Evolutionary conservation across 2,329 filamentous ascomycete species (phyloP), one percentile per base, ranked within the genome.

Genomic region (Diaporthe australafricana): DNA sequence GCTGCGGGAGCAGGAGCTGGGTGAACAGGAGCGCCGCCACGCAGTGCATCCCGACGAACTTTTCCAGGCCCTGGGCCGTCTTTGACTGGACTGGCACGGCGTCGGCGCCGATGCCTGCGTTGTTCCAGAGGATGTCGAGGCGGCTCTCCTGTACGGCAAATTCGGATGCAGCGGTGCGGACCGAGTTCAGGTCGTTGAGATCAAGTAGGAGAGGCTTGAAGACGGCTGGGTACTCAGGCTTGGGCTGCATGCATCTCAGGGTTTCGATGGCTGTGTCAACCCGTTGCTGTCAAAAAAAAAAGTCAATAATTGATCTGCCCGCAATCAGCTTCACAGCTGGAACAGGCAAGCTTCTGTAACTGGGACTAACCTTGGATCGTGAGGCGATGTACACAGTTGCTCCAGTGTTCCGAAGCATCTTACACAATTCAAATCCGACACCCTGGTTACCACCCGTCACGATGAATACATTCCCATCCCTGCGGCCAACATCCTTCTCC

Each of bases 301-400:
- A 30, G 42, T 62, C 40, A 62, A 40, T 9, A 47, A 16, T 32
- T 20, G 38, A 20, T 20, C 22, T 9, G 5, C 6, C 72, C 12
- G 78, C 76, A 55, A 89, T 85, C 30, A 84, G 84, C 1, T 74
- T 70, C 5, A 80, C 76, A 42, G 80, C 84, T 25, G 35, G 7
- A 42, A 42, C 4, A 40, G 14, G 1, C 17, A 40, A 16, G 35
- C 74, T 85, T 85, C 17, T 79, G n/a, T 5, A 16, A 5, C 8
- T 4, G 20, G 20, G 1, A 22, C 42, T 25, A 3, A 66, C 75
- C 53, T 79, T 74, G 8, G 81, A 84, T 50, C 87, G 85, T 3
- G 83, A 83, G 4, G 85, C 86, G 60, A 89, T 77, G 76, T 88
- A 89, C 47, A 90, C 84, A 5, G 81, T 87, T 60, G 80, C 87